Percentiles rank a stretch among this genome's conserved stretches.
These are phyloP conservation scores for Leavenworthia alabamica DNA, from an alignment of 345 rosid genomes.

Conservation along the genomic window DNA sequence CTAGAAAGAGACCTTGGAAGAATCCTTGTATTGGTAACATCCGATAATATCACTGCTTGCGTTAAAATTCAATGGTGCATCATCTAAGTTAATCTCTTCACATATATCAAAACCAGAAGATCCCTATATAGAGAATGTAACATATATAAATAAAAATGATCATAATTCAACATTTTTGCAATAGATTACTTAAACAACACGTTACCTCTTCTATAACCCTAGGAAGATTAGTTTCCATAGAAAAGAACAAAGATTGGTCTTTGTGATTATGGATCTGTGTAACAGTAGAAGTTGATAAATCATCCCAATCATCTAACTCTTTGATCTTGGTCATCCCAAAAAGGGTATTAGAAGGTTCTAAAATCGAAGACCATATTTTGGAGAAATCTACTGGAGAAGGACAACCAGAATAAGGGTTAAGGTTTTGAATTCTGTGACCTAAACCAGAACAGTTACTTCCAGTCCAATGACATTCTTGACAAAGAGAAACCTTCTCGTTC, in stretches of 20 bases:
- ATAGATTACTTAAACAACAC: slow-evolving; percentile 5
- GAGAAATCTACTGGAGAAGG: slow-evolving; percentile 49
- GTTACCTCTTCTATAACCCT: slow-evolving; percentile 3
- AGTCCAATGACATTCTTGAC: slow-evolving; percentile 54
- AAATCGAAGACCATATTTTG: slow-evolving; percentile 45
- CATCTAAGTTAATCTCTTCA: slow-evolving; percentile 15
- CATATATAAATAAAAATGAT: neutral
- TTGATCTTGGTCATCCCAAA: neutral
- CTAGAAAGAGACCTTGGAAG: too few species aligned
- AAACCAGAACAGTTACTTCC: slow-evolving; percentile 39
- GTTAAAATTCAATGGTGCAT: slow-evolving; percentile 10
- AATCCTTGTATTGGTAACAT: too few species aligned
- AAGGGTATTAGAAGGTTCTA: slow-evolving; percentile 29
- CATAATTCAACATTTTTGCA: neutral
- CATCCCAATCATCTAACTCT: slow-evolving; percentile 4
- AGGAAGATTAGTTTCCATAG: slow-evolving; percentile 25
- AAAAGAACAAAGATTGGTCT: slow-evolving; percentile 26
- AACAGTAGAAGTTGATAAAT: slow-evolving; percentile 21
- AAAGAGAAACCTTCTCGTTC: slow-evolving; percentile 47
- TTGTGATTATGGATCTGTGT: too few species aligned
- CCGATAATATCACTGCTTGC: slow-evolving; percentile 15
- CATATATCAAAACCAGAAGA: slow-evolving; percentile 8
- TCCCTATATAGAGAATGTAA: neutral
- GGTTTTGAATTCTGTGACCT: slow-evolving; percentile 35
- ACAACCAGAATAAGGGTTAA: slow-evolving; percentile 47